Evolutionary conservation across 1,284 basidiomycete genomes (phyloP).

Genomic region (Rhizoctonia solani): DNA sequence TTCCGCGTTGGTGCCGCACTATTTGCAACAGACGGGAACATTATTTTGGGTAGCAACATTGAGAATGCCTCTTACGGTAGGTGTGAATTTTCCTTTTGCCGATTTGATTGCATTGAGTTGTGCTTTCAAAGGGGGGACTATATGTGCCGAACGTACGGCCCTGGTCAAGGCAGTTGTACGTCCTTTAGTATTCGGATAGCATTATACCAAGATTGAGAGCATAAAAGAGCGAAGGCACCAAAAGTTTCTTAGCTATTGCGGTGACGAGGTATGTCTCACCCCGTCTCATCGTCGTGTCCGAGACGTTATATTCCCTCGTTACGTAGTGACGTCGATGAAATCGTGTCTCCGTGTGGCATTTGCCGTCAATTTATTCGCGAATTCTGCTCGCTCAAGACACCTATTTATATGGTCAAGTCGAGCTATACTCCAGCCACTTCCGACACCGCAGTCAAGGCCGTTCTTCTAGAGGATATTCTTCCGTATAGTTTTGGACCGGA

Average conservation of each 20-base stretch:
- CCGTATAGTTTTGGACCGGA: slow-evolving; percentile 34
- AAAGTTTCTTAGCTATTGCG: slow-evolving; percentile 69
- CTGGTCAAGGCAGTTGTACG: slow-evolving; percentile 83
- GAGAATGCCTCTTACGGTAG: slow-evolving; percentile 90
- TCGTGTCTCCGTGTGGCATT: slow-evolving; percentile 85
- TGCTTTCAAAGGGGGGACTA: slow-evolving; percentile 60
- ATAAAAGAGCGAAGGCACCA: slow-evolving; percentile 71
- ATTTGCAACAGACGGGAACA: slow-evolving; percentile 65
- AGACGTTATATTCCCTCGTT: too few relatives aligned
- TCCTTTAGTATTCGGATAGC: slow-evolving; percentile 36
- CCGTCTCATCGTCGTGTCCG: too few relatives aligned
- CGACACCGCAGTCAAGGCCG: slow-evolving; percentile 59
- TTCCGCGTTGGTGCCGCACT: slow-evolving; percentile 89
- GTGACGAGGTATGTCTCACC: slow-evolving; percentile 74
- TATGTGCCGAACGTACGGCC: slow-evolving; percentile 89
- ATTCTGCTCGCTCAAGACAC: slow-evolving; percentile 77
- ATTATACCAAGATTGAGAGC: slow-evolving; percentile 17
- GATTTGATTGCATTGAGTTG: background rate
- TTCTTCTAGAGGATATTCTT: slow-evolving; percentile 64
- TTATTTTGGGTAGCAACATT: slow-evolving; percentile 83
- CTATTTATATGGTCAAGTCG: slow-evolving; percentile 75
- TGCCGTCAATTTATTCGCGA: slow-evolving; percentile 82
- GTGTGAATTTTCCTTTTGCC: slow-evolving; percentile 34
- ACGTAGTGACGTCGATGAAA: slow-evolving; percentile 62
- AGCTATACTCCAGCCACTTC: slow-evolving; percentile 59